Evolutionary conservation across 345 rosid species (phyloP).

Genomic region (Citrus mangshanensis): DNA sequence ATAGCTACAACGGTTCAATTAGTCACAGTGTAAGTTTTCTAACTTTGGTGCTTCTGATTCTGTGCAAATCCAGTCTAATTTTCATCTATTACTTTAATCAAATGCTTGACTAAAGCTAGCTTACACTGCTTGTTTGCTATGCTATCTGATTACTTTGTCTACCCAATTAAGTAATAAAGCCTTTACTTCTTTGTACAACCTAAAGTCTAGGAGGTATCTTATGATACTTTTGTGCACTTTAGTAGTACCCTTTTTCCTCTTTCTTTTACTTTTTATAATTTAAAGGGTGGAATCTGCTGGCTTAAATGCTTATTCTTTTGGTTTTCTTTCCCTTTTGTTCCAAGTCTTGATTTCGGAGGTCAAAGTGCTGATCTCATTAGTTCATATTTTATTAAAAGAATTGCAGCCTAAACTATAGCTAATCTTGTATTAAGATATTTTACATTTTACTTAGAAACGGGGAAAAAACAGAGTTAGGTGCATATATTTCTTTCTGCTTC

Average conservation of each 20-base stretch:
- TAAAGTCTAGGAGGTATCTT: neutral
- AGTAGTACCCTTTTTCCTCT: slow-evolving; percentile 2
- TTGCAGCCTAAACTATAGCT: neutral
- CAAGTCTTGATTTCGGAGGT: neutral
- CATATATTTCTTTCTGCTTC: neutral
- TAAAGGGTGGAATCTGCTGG: slow-evolving; percentile 7
- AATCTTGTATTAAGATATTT: no score
- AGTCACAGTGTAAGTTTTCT: slow-evolving; percentile 53
- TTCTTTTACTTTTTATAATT: slow-evolving; percentile 13
- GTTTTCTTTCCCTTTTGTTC: slow-evolving; percentile 6
- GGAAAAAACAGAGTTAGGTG: neutral
- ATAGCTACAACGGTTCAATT: slow-evolving; percentile 45
- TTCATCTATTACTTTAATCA: no score
- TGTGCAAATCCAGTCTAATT: neutral
- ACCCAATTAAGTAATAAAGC: neutral
- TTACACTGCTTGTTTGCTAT: neutral
- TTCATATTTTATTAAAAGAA: neutral
- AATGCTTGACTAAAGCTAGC: neutral
- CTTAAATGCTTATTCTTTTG: neutral
- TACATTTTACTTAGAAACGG: neutral
- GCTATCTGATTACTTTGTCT: neutral
- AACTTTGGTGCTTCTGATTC: neutral
- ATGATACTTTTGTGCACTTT: slow-evolving; percentile 15
- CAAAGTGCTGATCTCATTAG: neutral
- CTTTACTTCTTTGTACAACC: neutral